These are phyloP conservation scores for Candida labiduridarum DNA, from an alignment of 1,139 yeast genomes.

Conservation along the genomic window DNA sequence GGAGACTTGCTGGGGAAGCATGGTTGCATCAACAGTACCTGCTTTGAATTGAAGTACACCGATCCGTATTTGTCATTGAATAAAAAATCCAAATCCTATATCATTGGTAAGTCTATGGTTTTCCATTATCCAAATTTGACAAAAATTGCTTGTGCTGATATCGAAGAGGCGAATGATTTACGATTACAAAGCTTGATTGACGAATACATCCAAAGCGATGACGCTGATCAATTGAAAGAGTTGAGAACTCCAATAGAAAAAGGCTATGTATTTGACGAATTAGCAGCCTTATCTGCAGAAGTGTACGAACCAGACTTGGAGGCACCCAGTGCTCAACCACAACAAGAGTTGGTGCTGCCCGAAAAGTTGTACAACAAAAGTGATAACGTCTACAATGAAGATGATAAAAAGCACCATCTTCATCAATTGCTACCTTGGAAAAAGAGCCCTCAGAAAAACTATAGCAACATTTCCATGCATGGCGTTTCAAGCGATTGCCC, in stretches of 20 bases:
- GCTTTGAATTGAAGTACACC: slow-evolving; percentile 52
- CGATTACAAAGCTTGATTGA: slow-evolving; percentile 28
- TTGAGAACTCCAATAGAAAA: slow-evolving; percentile 21
- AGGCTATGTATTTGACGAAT: slow-evolving; percentile 19
- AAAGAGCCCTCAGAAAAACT: slow-evolving; percentile 9
- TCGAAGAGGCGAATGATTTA: slow-evolving; percentile 34
- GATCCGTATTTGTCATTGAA: slow-evolving; percentile 59
- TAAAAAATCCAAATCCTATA: slow-evolving; percentile 45
- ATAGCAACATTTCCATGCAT: slow-evolving; percentile 14
- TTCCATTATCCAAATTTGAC: slow-evolving; percentile 53
- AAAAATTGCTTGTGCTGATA: slow-evolving; percentile 62
- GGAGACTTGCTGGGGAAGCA: slow-evolving; percentile 70
- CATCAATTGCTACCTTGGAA: slow-evolving; percentile 5
- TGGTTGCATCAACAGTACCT: slow-evolving; percentile 58
- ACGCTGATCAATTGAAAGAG: slow-evolving; percentile 23
- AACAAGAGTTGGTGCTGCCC: slow-evolving; percentile 7
- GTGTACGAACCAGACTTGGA: slow-evolving; percentile 17
- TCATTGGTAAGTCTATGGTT: slow-evolving; percentile 55
- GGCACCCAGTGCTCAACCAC: slow-evolving; percentile 11
- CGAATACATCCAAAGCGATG: slow-evolving; percentile 25
- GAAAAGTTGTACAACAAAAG: slow-evolving; percentile 12
- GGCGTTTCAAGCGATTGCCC: slow-evolving; percentile 15
- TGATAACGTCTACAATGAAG: slow-evolving; percentile 2
- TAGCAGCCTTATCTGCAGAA: slow-evolving; percentile 21
- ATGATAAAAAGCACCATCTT: slow-evolving; percentile 2